Conservation (phyloP, 2,329 filamentous ascomycete genomes). For the Phyllosticta capitalensis region DNA sequence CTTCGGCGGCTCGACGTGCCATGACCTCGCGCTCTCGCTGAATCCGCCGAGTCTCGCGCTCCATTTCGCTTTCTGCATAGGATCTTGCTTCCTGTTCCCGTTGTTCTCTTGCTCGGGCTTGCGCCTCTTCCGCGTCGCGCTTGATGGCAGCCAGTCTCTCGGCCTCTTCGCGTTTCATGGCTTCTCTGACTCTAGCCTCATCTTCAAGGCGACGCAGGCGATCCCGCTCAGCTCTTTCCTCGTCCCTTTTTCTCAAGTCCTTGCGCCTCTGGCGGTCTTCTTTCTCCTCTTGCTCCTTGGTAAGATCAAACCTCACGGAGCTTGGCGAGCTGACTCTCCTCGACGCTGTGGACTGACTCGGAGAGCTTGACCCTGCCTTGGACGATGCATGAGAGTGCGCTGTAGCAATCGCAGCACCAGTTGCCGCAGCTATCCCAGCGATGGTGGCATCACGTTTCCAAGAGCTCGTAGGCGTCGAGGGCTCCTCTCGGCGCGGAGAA, state of each 20-base stretch:
- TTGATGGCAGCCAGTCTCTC: slow-evolving; percentile 16
- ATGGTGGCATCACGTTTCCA: slow-evolving; percentile 35
- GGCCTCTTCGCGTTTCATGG: slow-evolving; percentile 12
- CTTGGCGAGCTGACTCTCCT: slow-evolving; percentile 23
- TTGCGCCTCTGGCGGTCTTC: slow-evolving; percentile 32
- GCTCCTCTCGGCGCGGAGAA: slow-evolving; percentile 34
- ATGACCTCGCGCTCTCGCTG: slow-evolving; percentile 18
- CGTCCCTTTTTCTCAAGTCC: slow-evolving; percentile 19
- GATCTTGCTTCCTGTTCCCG: slow-evolving; percentile 17
- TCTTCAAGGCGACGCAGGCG: slow-evolving; percentile 9
- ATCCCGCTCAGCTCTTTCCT: slow-evolving; percentile 14
- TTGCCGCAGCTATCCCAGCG: slow-evolving; percentile 34
- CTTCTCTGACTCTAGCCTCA: slow-evolving; percentile 19
- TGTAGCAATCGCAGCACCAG: slow-evolving; percentile 25
- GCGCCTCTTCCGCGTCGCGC: slow-evolving; percentile 14
- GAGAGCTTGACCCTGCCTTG: slow-evolving; percentile 3
- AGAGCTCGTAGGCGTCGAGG: slow-evolving; percentile 35
- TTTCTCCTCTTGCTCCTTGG: slow-evolving; percentile 45
- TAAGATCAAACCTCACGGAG: slow-evolving; percentile 49
- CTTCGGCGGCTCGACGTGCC: slow-evolving; percentile 12
- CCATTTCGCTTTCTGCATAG: slow-evolving; percentile 11
- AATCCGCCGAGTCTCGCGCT: slow-evolving; percentile 25
- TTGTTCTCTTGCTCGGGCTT: slow-evolving; percentile 16
- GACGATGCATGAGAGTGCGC: not conserved
- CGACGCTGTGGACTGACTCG: slow-evolving; percentile 3